A percentile compares a stretch with the other conserved stretches of the same genome.
Conservation (phyloP, 2,329 filamentous ascomycete genomes). For the Cladosporium sp. region DNA sequence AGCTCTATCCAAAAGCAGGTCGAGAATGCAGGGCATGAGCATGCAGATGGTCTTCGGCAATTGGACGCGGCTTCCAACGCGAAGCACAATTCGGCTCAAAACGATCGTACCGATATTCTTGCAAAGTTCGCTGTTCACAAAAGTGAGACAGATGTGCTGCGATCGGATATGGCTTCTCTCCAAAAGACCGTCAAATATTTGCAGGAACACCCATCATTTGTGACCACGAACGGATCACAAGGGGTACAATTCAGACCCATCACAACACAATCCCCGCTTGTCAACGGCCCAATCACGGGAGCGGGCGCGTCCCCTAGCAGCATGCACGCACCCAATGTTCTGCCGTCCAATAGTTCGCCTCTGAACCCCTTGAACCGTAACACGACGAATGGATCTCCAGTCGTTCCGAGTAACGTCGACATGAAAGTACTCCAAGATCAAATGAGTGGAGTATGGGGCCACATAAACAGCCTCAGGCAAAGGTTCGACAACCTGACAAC, state of each 20-base stretch:
- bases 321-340: not conserved
- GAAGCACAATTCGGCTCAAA: too few species aligned
- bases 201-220: not conserved
- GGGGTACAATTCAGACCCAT: not conserved
- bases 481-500: conserved; percentile 25
- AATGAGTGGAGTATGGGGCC: not conserved
- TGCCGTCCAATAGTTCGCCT: not conserved
- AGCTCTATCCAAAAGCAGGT: not conserved
- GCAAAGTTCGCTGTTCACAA: not conserved
- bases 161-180: not conserved
- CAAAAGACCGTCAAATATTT: not conserved
- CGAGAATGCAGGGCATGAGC: not conserved
- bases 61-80: too few species aligned
- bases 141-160: not conserved
- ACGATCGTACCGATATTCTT: too few species aligned
- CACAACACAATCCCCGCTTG: not conserved
- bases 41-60: too few species aligned
- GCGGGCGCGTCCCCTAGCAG: too few species aligned
- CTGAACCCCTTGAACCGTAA: not conserved
- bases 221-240: not conserved
- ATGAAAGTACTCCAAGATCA: not conserved
- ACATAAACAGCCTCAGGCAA: conserved; percentile 16
- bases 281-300: too few species aligned
- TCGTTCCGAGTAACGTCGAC: not conserved
- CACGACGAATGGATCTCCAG: not conserved